These are phyloP conservation scores for Chrysanthemum lavandulifolium DNA, from an alignment of 129 eudicot genomes.

Conservation along the genomic window DNA sequence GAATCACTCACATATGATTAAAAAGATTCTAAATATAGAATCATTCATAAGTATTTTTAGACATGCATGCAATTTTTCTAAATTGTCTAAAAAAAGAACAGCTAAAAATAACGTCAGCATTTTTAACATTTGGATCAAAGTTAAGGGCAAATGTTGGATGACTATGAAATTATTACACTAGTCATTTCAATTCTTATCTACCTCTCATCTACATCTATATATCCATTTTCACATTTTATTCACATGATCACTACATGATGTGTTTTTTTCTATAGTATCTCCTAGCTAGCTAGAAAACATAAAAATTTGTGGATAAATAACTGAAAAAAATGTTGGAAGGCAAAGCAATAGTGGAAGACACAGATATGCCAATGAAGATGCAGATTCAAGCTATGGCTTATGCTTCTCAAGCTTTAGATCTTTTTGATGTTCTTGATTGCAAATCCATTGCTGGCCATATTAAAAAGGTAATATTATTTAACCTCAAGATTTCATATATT, in stretches of 20 bases:
- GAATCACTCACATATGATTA: too few species aligned
- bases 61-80: not conserved
- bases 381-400: conserved; percentile 94
- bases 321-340: conserved; percentile 96
- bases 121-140: not conserved
- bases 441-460: conserved; percentile 90
- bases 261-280: not conserved
- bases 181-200: conserved; percentile 10
- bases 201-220: conserved; percentile 22
- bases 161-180: conserved; percentile 4
- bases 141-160: conserved; percentile 17
- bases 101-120: conserved; percentile 3
- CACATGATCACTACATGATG: conserved; percentile 5
- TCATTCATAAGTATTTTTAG: too few species aligned
- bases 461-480: conserved; percentile 54
- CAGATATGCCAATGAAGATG: conserved; percentile 97
- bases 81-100: not conserved
- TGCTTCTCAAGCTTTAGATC: conserved; percentile 97
- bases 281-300: too few species aligned
- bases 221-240: conserved; percentile 11
- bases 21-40: too few species aligned
- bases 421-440: conserved; percentile 85
- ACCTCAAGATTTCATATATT: conserved; percentile 15
- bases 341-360: conserved; percentile 78
- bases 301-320: too few species aligned